Base-by-base conservation (phyloP, 2,329 filamentous ascomycete genomes). In the Leptographium lundbergii region DNA sequence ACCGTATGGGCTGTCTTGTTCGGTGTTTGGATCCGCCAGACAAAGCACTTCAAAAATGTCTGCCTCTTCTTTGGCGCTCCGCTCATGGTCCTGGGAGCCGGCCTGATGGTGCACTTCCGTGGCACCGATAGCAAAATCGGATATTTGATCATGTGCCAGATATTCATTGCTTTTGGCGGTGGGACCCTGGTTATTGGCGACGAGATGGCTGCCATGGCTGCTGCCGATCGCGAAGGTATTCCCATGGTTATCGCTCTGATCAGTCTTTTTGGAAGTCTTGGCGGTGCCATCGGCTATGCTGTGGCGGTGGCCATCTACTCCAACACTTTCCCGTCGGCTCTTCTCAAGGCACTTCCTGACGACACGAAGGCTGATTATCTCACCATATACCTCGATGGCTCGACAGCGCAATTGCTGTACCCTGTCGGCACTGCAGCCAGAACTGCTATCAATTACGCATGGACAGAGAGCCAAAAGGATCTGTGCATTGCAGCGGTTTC, bases 251-350 rank as follows among this genome's bases (percentile, higher is more conserved):
- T 83, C 2, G 81, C 81, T 7, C 70, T 86, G 63, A 75, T 81
- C 63, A 73, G 78, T n/a, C 76, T 85, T 24, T 79, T 81, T 54
- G 76, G 79, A 60, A 77, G 77, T 58, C 75, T 85, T 59, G 83
- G 82, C 57, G 80, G 79, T 47, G 80, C 79, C 2, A 76, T 84
- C 29, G 81, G 81, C 13, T 72, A 73, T 1, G 77, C 81, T 19
- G 74, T 86, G 56, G 78, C 82, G 2, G 78, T 76, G 0, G 81
- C 81, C 7, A 78, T 87, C 64, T 87, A 82, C 81, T 80, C 77
- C 0, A 74, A 77, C 62, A 71, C 77, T 11, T 78, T 86, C 64
- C 79, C 79, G 6, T 66, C 66, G 25, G 77, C 75, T 48, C 73
- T 85, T 7, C 66, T 68, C 42, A 61, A 69, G 42, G 77, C 80